Evolutionary conservation across 352 stramenopile species (phyloP).

Genomic region (Pythium sukuiense): DNA sequence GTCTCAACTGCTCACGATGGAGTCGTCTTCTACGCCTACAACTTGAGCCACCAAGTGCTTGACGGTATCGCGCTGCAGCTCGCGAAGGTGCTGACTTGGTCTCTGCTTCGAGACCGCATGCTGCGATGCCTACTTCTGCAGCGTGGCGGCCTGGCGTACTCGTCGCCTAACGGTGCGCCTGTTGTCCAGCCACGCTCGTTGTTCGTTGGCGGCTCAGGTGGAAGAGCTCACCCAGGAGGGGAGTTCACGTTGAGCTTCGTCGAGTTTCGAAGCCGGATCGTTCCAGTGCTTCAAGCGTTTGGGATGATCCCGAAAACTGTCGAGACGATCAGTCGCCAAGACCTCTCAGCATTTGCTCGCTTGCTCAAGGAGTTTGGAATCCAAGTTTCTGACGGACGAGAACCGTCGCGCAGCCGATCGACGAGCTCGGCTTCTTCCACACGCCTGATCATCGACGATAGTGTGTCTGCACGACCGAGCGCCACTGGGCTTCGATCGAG

Average conservation of each 20-base stretch:
- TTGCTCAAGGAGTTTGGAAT: constrained; percentile 24
- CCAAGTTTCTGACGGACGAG: constrained; percentile 17
- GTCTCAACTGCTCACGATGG: constrained; percentile 53
- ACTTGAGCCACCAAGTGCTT: constrained; percentile 64
- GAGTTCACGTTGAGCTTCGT: constrained; percentile 23
- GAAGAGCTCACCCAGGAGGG: not conserved
- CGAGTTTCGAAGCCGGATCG: constrained; percentile 16
- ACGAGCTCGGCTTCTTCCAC: constrained; percentile 8
- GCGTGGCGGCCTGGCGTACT: constrained; percentile 48
- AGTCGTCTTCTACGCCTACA: constrained; percentile 71
- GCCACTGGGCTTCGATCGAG: constrained; percentile 8
- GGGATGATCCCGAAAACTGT: constrained; percentile 16
- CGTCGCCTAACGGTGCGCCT: constrained; percentile 42
- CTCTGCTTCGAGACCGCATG: constrained; percentile 61
- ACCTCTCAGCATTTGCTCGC: constrained; percentile 15
- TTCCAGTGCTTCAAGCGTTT: constrained; percentile 21
- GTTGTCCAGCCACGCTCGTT: constrained; percentile 58
- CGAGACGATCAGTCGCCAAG: constrained; percentile 11
- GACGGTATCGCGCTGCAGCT: constrained; percentile 57
- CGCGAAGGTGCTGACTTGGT: constrained; percentile 69
- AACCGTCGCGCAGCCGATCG: constrained; percentile 14
- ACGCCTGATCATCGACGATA: constrained; percentile 3
- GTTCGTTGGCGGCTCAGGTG: not conserved
- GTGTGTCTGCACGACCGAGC: not conserved
- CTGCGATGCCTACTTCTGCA: constrained; percentile 61